Evolutionary conservation across 371 early-diverging fungal species (phyloP), one percentile per base, ranked within the genome.

Genomic region (Saksenaea vasiformis): DNA sequence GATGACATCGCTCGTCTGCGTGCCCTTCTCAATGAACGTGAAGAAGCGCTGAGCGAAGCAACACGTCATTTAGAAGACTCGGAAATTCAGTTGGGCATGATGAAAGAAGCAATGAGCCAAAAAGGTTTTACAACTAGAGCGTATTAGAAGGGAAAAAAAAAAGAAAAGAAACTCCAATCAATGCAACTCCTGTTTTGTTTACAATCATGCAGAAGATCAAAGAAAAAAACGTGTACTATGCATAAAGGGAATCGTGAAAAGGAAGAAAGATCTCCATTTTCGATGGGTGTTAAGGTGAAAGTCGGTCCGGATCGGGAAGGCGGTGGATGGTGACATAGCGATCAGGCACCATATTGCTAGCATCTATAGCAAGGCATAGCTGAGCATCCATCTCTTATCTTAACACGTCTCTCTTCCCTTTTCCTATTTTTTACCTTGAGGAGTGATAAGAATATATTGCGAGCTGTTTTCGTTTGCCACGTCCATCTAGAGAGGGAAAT

Each of bases 361-460:
- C 83, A 54, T 79, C 79, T 73, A 67, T 35, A 47, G 13, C 58
- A 54, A 54, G 2, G 0, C 19, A 47, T 41, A 31, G n/a, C n/a
- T n/a, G n/a, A n/a, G n/a, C n/a, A n/a, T n/a, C n/a, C n/a, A n/a
- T n/a, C n/a, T n/a, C n/a, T n/a, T n/a, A n/a, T n/a, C n/a, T n/a
- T n/a, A n/a, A n/a, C n/a, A n/a, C n/a, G n/a, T n/a, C n/a, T n/a
- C n/a, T n/a, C n/a, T n/a, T n/a, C n/a, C n/a, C n/a, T n/a, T n/a
- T n/a, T n/a, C n/a, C n/a, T n/a, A 5, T 0, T 28, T 38, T n/a
- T 54, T 75, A 78, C 79, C 92, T 78, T 95, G 95, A 19, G 99
- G 99, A 0, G 96, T 95, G 64, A 98, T 98, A 47, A 98, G 78
- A 58, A 98, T 94, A 75, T 93, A 97, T 80, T 98, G 99, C 4